Evolutionary conservation across 2,329 filamentous ascomycete genomes (phyloP).

Genomic region (Neofusicoccum ribis): DNA sequence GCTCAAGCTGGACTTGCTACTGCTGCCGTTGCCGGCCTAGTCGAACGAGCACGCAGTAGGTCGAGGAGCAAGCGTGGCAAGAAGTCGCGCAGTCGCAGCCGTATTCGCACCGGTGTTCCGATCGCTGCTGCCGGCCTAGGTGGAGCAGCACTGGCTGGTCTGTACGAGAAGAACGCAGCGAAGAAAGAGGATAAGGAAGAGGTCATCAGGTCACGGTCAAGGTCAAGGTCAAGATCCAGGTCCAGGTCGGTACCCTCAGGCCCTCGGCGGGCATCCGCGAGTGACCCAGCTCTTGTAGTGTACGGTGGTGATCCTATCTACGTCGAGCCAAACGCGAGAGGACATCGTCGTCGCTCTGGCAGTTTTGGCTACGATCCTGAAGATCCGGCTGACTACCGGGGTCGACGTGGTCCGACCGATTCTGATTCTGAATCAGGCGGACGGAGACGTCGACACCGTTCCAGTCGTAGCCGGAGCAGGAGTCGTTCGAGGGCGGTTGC

Average conservation of each 20-base stretch:
- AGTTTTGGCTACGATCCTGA: conserved; percentile 36
- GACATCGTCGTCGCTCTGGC: conserved; percentile 39
- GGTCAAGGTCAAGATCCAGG: conserved; percentile 42
- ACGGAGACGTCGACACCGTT: conserved; percentile 32
- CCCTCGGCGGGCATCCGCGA: conserved; percentile 46
- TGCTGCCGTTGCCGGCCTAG: conserved; percentile 62
- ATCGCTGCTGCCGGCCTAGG: conserved; percentile 62
- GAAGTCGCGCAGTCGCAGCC: conserved; percentile 55
- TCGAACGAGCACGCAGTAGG: conserved; percentile 58
- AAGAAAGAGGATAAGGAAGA: conserved; percentile 57
- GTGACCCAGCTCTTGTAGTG: conserved; percentile 59
- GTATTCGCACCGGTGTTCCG: conserved; percentile 57
- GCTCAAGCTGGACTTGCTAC: conserved; percentile 63
- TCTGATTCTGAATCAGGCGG: conserved; percentile 27
- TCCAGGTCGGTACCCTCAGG: conserved; percentile 48
- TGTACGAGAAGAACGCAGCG: conserved; percentile 64
- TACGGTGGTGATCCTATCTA: conserved; percentile 65
- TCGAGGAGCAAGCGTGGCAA: conserved; percentile 55
- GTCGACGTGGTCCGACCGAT: conserved; percentile 45
- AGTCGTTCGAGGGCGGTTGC: conserved; percentile 54
- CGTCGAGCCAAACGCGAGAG: conserved; percentile 52
- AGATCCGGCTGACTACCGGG: conserved; percentile 43
- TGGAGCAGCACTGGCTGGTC: conserved; percentile 60
- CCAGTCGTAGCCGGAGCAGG: conserved; percentile 45
- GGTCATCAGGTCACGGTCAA: conserved; percentile 26